These are phyloP conservation scores for Balamuthia mandrillaris DNA, from an alignment of 208 protist genomes.

Conservation along the genomic window DNA sequence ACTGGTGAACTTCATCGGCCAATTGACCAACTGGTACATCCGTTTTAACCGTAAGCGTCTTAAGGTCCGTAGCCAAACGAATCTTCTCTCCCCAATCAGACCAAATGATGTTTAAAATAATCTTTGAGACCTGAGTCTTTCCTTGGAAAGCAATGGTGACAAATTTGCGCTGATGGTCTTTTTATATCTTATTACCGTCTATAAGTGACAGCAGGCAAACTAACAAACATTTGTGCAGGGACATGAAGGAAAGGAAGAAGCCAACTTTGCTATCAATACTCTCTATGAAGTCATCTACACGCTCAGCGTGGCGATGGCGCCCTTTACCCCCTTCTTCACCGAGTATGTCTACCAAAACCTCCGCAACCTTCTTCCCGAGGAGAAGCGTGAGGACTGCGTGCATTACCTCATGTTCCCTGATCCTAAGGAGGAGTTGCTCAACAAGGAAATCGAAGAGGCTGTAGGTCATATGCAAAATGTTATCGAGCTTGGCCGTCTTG, in stretches of 20 bases:
- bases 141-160: background rate
- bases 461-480: constrained; percentile 79
- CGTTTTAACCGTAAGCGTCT: constrained; percentile 94
- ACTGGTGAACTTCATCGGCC: constrained; percentile 93
- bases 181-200: background rate
- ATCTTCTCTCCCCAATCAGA: constrained; percentile 17
- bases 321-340: constrained; percentile 98
- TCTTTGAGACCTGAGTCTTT: background rate
- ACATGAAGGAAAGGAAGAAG: constrained; percentile 73
- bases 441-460: constrained; percentile 69
- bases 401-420: constrained; percentile 90
- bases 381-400: constrained; percentile 78
- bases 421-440: constrained; percentile 66
- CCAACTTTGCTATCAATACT: constrained; percentile 84
- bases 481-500: constrained; percentile 88
- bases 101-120: background rate
- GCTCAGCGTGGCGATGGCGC: constrained; percentile 86
- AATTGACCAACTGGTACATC: constrained; percentile 99
- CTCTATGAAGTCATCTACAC: constrained; percentile 72
- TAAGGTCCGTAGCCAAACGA: constrained; percentile 68
- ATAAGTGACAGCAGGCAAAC: background rate
- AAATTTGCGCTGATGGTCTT: background rate
- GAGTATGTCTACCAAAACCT: constrained; percentile 97
- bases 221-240: constrained; percentile 52
- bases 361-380: constrained; percentile 78